Evolutionary conservation across 2,329 filamentous ascomycete species (phyloP), one percentile per base, ranked within the genome.

Genomic region (Xylariaceae sp.): DNA sequence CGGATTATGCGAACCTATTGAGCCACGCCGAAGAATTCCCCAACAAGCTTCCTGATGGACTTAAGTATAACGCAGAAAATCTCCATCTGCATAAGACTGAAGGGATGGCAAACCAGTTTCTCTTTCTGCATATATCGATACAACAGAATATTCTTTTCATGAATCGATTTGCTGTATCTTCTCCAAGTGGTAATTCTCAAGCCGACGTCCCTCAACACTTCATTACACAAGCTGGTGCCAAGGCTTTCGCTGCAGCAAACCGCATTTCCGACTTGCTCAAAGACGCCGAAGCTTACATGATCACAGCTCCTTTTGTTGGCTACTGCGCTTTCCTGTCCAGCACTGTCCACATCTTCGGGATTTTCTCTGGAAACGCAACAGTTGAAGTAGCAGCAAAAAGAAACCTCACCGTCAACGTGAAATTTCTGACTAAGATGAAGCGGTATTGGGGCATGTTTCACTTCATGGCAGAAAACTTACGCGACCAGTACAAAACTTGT

Each of bases 381-480:
- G 79, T 95, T 45, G 89, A 96, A 67, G 80, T 82, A 12, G 81
- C 83, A 9, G 90, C 90, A 9, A 96, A 95, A 72, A 84, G 86
- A 58, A 92, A 96, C 63, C 76, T 97, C 14, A 85, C 88, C 1
- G 89, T 86, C 58, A 97, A 96, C 59, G 88, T 97, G 63, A 89
- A 88, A 64, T 97, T 94, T 63, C 74, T 99, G 42, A 87, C 88
- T 49, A 94, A 90, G 71, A 96, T 97, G 89, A 97, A 96, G 76
- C 89, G 89, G 54, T 92, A 94, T 64, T 99, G 94, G 94, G 94
- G 93, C 54, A 96, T 97, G 88, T 97, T 97, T 66, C 90, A 96
- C 67, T 97, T 91, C 73, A 92, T 97, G 81, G 87, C 90, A 1
- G 92, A 97, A 67, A 94, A 93, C 63, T 79, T 97, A 34, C 91